Conservation (phyloP, 257 asterid genomes). For the Solanum bulbocastanum region DNA sequence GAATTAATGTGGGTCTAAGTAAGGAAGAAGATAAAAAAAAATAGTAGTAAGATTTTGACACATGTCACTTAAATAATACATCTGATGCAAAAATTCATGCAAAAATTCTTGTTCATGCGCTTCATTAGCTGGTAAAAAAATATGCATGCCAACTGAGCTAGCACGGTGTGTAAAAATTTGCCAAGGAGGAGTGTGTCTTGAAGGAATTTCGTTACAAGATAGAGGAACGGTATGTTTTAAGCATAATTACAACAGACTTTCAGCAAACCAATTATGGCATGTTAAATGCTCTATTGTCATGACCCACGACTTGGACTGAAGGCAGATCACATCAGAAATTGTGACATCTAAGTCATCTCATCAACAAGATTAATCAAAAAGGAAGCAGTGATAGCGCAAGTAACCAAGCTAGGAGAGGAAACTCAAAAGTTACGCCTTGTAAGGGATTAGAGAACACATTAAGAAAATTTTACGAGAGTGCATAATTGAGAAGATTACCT, state of each 20-base stretch:
- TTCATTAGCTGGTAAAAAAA: neutral
- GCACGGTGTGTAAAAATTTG: neutral
- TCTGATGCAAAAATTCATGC: neutral
- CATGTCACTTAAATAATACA: neutral
- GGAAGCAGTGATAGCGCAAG: neutral
- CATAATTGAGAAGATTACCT: constrained; percentile 35
- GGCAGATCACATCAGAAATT: neutral
- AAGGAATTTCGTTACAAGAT: neutral
- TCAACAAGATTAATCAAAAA: neutral
- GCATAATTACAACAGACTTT: neutral
- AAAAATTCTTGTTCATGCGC: neutral
- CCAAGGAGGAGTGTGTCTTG: neutral
- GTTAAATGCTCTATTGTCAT: neutral
- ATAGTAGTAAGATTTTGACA: neutral
- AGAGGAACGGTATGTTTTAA: neutral
- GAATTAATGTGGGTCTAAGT: neutral
- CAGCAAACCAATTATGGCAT: neutral
- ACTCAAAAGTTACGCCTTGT: neutral
- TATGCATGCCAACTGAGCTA: neutral
- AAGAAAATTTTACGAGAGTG: neutral
- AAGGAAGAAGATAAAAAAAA: neutral
- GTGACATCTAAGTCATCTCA: neutral
- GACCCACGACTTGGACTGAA: neutral
- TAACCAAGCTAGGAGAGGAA: neutral
- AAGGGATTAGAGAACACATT: neutral